Evolutionary conservation across 1,284 basidiomycete species (phyloP).

Genomic region (Cryptococcus wingfieldii): DNA sequence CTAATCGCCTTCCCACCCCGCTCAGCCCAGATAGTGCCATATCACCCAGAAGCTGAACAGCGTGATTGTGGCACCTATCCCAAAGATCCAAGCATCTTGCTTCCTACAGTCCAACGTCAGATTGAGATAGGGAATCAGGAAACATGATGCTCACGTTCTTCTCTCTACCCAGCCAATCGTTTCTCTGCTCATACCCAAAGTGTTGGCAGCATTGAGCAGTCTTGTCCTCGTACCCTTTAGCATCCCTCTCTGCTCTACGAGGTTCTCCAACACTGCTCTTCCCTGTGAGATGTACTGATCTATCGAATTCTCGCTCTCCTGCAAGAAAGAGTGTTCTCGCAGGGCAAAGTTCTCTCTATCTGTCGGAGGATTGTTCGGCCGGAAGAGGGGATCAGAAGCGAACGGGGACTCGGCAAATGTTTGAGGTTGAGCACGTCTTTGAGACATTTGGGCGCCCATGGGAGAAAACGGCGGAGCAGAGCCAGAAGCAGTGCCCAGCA

Average conservation of each 20-base stretch:
- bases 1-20: background rate
- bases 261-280: conserved; percentile 77
- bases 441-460: conserved; percentile 38
- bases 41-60: conserved; percentile 87
- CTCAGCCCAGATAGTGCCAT: conserved; percentile 76
- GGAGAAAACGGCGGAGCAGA: conserved; percentile 48
- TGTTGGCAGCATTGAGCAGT: conserved; percentile 82
- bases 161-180: conserved; percentile 94
- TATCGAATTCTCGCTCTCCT: conserved; percentile 69
- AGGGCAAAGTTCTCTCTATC: conserved; percentile 69
- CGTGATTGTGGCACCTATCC: conserved; percentile 74
- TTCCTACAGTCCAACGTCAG: conserved; percentile 54
- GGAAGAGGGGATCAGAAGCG: conserved; percentile 48
- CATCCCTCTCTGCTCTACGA: conserved; percentile 84
- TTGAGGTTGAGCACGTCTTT: conserved; percentile 22
- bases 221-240: conserved; percentile 84
- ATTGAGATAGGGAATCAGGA: background rate
- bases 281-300: conserved; percentile 90
- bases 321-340: conserved; percentile 78
- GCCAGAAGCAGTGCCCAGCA: conserved; percentile 33
- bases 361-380: conserved; percentile 54
- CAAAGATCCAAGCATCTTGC: conserved; percentile 89
- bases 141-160: conserved; percentile 61
- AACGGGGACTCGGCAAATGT: conserved; percentile 44
- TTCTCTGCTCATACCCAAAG: conserved; percentile 80